phyloP scores from a whole-genome alignment of 73 alveolate species.

The Blepharisma stoltei region DNA sequence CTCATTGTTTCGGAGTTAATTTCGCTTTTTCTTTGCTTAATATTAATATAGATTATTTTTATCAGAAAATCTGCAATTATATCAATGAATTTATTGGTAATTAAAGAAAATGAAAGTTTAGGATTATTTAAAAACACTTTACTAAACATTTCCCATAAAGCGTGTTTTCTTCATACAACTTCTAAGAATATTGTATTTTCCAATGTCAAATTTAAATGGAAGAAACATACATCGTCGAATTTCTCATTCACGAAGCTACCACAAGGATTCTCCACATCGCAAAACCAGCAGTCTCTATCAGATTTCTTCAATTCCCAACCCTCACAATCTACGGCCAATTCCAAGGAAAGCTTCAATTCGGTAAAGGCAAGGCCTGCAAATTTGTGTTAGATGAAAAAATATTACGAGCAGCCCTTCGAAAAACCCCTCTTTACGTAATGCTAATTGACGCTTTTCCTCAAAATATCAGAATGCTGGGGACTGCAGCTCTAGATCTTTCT shows the following conservation, averaged over 20 bases:
- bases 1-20: no score
- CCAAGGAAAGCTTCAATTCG: not conserved
- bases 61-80: no score
- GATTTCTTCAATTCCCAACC: conserved; percentile 27
- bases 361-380: conserved; percentile 20
- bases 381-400: not conserved
- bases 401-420: not conserved
- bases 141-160: no score
- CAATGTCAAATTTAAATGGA: not conserved
- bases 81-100: no score
- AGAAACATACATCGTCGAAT: conserved; percentile 2
- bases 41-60: no score
- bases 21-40: no score
- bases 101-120: no score
- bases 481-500: conserved; percentile 26
- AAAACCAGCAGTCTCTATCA: conserved; percentile 3
- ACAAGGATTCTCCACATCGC: not conserved
- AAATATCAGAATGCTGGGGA: conserved; percentile 16
- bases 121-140: no score
- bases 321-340: conserved; percentile 25
- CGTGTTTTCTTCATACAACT: no score
- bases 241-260: conserved; percentile 10
- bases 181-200: no score
- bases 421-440: conserved; percentile 21
- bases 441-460: conserved; percentile 25